phyloP scores from a whole-genome alignment of 2,329 filamentous ascomycete genomes.

The Fusarium sp. region DNA sequence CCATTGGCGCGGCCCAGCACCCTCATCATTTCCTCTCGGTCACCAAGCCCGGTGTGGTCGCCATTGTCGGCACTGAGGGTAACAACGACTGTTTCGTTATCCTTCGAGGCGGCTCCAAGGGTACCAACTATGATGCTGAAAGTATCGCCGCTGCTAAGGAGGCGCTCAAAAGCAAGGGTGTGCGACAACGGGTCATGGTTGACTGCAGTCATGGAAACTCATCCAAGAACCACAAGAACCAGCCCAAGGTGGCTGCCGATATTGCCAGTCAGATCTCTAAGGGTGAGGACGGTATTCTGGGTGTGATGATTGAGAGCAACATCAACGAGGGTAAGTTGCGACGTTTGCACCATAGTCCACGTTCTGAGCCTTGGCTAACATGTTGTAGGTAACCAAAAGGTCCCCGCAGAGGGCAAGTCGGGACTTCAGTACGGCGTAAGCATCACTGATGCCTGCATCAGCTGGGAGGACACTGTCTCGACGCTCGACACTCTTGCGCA shows the following conservation, averaged over 20 bases:
- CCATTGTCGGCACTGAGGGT: slow-evolving; percentile 92
- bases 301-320: slow-evolving; percentile 98
- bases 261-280: slow-evolving; percentile 85
- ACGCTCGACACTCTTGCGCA: slow-evolving; percentile 82
- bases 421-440: slow-evolving; percentile 93
- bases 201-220: slow-evolving; percentile 99
- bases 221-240: slow-evolving; percentile 95
- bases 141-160: slow-evolving; percentile 87
- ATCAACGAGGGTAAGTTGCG: slow-evolving; percentile 83
- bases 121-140: slow-evolving; percentile 90
- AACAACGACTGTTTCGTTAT: slow-evolving; percentile 99
- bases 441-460: slow-evolving; percentile 97
- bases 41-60: slow-evolving; percentile 94
- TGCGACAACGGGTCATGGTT: slow-evolving; percentile 87
- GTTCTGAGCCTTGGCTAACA: slow-evolving; percentile 41
- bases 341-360: neutral
- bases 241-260: slow-evolving; percentile 87
- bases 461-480: slow-evolving; percentile 88
- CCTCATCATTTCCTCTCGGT: slow-evolving; percentile 98
- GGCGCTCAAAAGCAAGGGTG: slow-evolving; percentile 77
- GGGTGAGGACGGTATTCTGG: slow-evolving; percentile 90
- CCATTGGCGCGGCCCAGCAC: slow-evolving; percentile 90
- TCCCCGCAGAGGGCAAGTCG: slow-evolving; percentile 84
- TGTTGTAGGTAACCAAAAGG: slow-evolving; percentile 81
- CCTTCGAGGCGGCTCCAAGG: slow-evolving; percentile 88